Base-by-base conservation (phyloP, 805 yeast species). In the Pichia ethanolica region DNA sequence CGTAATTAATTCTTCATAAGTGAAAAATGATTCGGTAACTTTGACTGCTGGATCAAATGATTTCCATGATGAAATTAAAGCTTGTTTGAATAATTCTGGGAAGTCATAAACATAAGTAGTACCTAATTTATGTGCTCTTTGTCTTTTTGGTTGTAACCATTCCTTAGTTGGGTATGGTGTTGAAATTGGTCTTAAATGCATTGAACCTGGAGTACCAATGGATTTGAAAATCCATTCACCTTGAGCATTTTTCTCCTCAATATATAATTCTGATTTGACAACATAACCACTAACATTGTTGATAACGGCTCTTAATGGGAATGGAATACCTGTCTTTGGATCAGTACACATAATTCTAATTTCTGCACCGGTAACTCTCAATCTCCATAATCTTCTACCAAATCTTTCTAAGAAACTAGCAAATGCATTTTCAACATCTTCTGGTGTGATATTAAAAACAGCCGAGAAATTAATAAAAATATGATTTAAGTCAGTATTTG, bases 151-250 rank as follows among this genome's bases (percentile, higher is more conserved):
- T 74, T 93, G 99, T 63, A 93, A 78, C 73, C 95, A 90, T 72
- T 93, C 99, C 75, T 93, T 93, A 34, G 95, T 96, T 51, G 98
- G 95, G 66, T 93, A 95, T 45, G 97, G 97, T 46, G 97, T 88
- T 44, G 90, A 84, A 63, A 93, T 89, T 41, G 97, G 86, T 71
- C 98, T 83, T 74, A 93, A 76, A 65, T 93, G 99, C 99, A 93
- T 93, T 27, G 93, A 79, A 36, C 99, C 99, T 46, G 98, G 96
- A 56, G 83, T 77, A 51, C 96, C 96, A 65, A 93, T 78, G 4
- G 97, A 88, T 71, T 89, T 90, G 83, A 91, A 93, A 33, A 93
- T 87, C 97, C 97, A 90, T 62, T 90, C 97, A 55, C 96, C 96
- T 62, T 84, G 82, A 49, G 86, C 77, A 66, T 89, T 91, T 75